phyloP scores from a whole-genome alignment of 106 monocot genomes.

The Platanthera zijinensis region DNA sequence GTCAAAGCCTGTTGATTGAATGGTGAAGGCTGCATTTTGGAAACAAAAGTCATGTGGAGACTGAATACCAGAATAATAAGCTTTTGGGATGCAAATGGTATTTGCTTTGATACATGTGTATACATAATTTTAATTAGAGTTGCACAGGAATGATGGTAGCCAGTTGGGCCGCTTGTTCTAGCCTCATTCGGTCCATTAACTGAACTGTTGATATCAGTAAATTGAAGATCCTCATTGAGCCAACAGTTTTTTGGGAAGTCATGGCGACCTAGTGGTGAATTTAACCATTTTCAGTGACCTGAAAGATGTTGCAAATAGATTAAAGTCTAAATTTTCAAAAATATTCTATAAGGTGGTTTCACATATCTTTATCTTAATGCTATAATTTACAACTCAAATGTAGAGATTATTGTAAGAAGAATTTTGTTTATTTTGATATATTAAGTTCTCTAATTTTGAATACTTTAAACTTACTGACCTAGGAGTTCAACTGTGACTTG shows the following conservation, averaged over 20 bases:
- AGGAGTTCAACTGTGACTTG: too few species aligned
- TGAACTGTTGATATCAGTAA: background rate
- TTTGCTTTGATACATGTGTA: background rate
- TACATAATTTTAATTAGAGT: background rate
- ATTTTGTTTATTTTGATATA: background rate
- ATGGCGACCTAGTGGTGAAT: background rate
- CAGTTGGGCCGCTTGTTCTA: background rate
- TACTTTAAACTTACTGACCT: too few species aligned
- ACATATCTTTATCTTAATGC: background rate
- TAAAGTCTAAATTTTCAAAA: background rate
- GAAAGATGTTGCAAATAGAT: conserved; percentile 2
- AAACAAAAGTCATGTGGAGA: background rate
- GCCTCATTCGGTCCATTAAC: background rate
- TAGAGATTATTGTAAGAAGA: background rate
- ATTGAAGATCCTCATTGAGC: background rate
- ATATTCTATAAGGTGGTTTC: background rate
- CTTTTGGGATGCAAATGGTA: background rate
- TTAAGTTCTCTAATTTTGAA: background rate
- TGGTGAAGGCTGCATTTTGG: background rate
- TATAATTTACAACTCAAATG: background rate
- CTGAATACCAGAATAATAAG: background rate
- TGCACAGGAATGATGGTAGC: background rate
- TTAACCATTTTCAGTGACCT: background rate
- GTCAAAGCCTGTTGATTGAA: background rate
- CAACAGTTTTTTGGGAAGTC: background rate